Evolutionary conservation across 768 basidiomycete genomes (phyloP).

Genomic region (Wakefieldia striispora): DNA sequence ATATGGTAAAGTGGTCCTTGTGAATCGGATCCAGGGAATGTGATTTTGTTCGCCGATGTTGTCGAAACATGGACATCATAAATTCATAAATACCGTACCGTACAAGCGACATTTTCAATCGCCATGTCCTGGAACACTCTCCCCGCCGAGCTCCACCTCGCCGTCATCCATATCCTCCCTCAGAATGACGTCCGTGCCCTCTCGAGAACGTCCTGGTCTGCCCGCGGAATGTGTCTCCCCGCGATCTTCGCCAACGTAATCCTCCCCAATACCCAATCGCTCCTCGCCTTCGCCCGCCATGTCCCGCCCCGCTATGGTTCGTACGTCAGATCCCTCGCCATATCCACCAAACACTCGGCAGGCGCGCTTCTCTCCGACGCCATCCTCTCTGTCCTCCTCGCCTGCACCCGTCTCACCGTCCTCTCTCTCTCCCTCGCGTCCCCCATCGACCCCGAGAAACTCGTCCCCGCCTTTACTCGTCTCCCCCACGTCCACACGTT

Average conservation of each 20-base stretch:
- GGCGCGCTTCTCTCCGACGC: conserved; percentile 41
- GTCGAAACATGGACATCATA: too few relatives aligned
- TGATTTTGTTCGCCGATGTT: conserved; percentile 20
- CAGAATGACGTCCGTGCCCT: conserved; percentile 44
- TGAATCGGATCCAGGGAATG: conserved; percentile 24
- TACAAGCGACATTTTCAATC: too few relatives aligned
- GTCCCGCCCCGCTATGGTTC: conserved; percentile 56
- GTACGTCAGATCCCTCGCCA: conserved; percentile 50
- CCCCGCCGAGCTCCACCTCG: conserved; percentile 65
- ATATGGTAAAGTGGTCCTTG: conserved; percentile 12
- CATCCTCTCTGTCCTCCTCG: conserved; percentile 48
- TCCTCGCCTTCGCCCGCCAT: conserved; percentile 50
- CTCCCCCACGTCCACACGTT: conserved; percentile 18
- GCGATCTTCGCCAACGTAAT: conserved; percentile 57
- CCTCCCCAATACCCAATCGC: conserved; percentile 44
- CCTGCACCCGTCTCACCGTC: conserved; percentile 43
- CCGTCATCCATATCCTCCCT: conserved; percentile 51
- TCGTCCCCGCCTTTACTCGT: conserved; percentile 23
- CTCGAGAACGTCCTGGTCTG: conserved; percentile 46
- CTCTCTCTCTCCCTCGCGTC: conserved; percentile 29
- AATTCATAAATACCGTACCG: neutral
- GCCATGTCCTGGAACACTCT: conserved; percentile 51
- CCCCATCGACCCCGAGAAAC: conserved; percentile 16
- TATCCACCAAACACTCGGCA: conserved; percentile 40
- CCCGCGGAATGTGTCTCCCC: conserved; percentile 57